phyloP scores from a whole-genome alignment of 345 rosid genomes.

The Acer negundo region DNA sequence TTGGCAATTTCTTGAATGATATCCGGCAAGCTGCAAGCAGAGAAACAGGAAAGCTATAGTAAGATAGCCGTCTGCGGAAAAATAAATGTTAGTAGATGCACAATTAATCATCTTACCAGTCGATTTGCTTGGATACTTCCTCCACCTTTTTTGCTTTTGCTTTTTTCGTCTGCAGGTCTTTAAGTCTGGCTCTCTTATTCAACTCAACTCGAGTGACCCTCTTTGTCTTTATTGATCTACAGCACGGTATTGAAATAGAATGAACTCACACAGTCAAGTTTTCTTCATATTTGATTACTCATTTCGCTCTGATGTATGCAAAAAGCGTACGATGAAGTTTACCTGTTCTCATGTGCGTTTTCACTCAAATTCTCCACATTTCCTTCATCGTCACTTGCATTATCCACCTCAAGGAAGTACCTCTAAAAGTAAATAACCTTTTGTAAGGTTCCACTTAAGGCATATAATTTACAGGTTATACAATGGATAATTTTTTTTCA shows the following conservation, averaged over 20 bases:
- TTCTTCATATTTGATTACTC: not conserved
- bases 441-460: conserved; percentile 6
- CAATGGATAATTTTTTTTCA: no score
- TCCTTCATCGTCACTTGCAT: conserved; percentile 51
- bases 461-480: not conserved
- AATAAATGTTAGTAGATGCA: not conserved
- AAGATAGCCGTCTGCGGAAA: conserved; percentile 9
- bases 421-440: conserved; percentile 39
- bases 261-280: not conserved
- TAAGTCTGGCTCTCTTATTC: conserved; percentile 74
- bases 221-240: conserved; percentile 55
- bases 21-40: conserved; percentile 52
- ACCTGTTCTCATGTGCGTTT: conserved; percentile 56
- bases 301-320: not conserved
- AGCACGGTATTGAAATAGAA: conserved; percentile 14
- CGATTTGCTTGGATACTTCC: conserved; percentile 64
- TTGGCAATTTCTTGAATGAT: conserved; percentile 75
- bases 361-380: conserved; percentile 32
- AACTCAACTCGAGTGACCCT: conserved; percentile 72
- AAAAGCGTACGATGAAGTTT: not conserved
- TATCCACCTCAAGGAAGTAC: conserved; percentile 78
- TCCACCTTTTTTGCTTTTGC: conserved; percentile 50
- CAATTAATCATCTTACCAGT: conserved; percentile 39
- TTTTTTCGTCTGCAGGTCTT: conserved; percentile 60
- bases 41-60: conserved; percentile 15